Conservation (phyloP, 1,139 yeast species). For the Pichia sp. region DNA sequence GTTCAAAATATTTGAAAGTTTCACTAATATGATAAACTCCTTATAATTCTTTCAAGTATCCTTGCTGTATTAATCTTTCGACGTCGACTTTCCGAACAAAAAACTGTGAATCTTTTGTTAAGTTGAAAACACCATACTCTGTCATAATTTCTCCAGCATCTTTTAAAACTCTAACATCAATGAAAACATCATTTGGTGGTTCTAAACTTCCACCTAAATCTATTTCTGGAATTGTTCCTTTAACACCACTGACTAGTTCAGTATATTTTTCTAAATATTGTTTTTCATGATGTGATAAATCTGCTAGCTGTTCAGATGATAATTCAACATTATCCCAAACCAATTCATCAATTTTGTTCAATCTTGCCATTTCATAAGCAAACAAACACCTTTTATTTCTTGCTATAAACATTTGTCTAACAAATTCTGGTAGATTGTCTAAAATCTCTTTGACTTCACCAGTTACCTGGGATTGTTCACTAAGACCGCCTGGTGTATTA, state of each 20-base stretch:
- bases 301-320: slow-evolving; percentile 34
- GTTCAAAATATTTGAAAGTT: slow-evolving; percentile 26
- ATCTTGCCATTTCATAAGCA: slow-evolving; percentile 72
- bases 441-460: slow-evolving; percentile 6
- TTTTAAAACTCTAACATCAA: slow-evolving; percentile 85
- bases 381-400: slow-evolving; percentile 83
- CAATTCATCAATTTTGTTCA: slow-evolving; percentile 58
- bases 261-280: slow-evolving; percentile 69
- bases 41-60: slow-evolving; percentile 72
- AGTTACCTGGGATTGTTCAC: neutral
- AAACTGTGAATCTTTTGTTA: slow-evolving; percentile 93
- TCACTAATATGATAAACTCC: slow-evolving; percentile 13
- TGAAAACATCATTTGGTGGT: slow-evolving; percentile 87
- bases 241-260: slow-evolving; percentile 66
- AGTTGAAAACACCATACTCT: slow-evolving; percentile 90
- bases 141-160: slow-evolving; percentile 98
- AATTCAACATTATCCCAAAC: slow-evolving; percentile 54
- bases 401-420: slow-evolving; percentile 74
- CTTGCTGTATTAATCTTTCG: slow-evolving; percentile 89
- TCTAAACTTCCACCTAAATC: slow-evolving; percentile 81
- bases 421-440: slow-evolving; percentile 36
- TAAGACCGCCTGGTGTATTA: slow-evolving; percentile 7
- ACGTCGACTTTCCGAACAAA: slow-evolving; percentile 92
- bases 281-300: slow-evolving; percentile 70
- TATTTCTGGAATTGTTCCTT: slow-evolving; percentile 75